Evolutionary conservation across 352 stramenopile genomes (phyloP), one percentile per base, ranked within the genome.

Genomic region (Phytophthora chlamydospora): DNA sequence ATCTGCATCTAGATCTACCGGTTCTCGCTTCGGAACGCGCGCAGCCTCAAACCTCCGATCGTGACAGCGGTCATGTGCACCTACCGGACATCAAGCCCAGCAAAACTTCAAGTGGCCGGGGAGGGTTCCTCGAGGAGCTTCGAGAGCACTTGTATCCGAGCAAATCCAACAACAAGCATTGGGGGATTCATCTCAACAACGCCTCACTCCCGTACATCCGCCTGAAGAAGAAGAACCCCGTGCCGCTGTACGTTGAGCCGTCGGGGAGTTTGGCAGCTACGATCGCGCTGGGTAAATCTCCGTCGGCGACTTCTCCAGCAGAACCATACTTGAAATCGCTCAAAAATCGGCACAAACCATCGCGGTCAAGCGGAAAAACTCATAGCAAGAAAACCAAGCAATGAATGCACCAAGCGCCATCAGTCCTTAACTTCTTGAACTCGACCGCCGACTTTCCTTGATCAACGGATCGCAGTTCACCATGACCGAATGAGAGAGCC

Each of bases 281-380:
- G n/a, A 34, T 72, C 11, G 13, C 40, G 12, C 9, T 57, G 31
- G 33, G 27, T 13, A 65, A 55, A 21, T 38, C 38, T 27, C 21
- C 53, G 10, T 40, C 27, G 8, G 62, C 60, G 5, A 57, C 59
- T 24, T 61, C 64, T 0, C 19, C 74, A 16, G 66, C 80, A 41
- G 78, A 80, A 10, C 78, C 82, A 48, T 93, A 93, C 40, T 67
- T 91, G 10, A 86, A 86, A 63, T 80, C 89, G 48, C 82, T 91
- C 60, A 93, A 91, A 72, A 81, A 84, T 46, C 75, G 85, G 65
- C 60, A 57, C 24, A 65, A 71, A 47, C 39, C 31, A 17, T 45
- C 16, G 32, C 32, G 61, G 13, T 8, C 21, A 31, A 62, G 12
- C n/a, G 34, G 40, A 19, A 67, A 47, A 52, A 36, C 12, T 39